These are phyloP conservation scores for Camillea tinctor DNA, from an alignment of 2,329 filamentous ascomycete genomes.

Conservation along the genomic window DNA sequence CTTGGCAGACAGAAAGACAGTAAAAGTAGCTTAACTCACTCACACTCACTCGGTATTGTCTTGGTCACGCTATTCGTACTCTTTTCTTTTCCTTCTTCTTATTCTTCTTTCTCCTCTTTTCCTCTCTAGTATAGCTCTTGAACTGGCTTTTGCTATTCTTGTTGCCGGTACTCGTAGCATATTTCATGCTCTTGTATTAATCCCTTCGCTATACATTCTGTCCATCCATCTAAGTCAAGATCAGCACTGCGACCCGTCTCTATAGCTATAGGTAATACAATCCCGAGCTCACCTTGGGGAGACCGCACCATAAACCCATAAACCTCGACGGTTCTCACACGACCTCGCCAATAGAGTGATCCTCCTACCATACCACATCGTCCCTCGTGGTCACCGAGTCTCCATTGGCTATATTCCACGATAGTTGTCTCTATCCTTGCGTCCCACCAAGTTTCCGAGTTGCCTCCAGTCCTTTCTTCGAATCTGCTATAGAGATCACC, in stretches of 20 bases:
- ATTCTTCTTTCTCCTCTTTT: no score
- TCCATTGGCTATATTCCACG: not conserved
- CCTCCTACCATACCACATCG: not conserved
- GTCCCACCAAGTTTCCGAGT: constrained; percentile 1
- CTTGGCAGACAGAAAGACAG: not conserved
- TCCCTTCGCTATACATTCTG: not conserved
- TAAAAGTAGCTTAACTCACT: no score
- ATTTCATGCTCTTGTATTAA: not conserved
- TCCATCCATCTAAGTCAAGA: no score
- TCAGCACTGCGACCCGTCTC: no score
- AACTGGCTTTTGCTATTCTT: no score
- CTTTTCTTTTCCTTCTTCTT: no score
- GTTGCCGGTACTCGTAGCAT: no score
- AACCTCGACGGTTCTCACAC: not conserved
- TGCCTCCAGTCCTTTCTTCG: constrained; percentile 5
- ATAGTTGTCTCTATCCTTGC: not conserved
- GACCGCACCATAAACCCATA: not conserved
- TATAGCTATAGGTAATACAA: not conserved
- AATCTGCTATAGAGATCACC: constrained; percentile 10
- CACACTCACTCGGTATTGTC: no score
- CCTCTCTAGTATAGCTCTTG: no score
- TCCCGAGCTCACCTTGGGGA: not conserved
- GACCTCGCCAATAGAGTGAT: not conserved
- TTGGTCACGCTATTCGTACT: no score
- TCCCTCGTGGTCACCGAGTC: not conserved